A percentile compares a stretch with the other conserved stretches of the same genome.
These are phyloP conservation scores for Tylopilus balloui DNA, from an alignment of 768 basidiomycete genomes.

Conservation along the genomic window DNA sequence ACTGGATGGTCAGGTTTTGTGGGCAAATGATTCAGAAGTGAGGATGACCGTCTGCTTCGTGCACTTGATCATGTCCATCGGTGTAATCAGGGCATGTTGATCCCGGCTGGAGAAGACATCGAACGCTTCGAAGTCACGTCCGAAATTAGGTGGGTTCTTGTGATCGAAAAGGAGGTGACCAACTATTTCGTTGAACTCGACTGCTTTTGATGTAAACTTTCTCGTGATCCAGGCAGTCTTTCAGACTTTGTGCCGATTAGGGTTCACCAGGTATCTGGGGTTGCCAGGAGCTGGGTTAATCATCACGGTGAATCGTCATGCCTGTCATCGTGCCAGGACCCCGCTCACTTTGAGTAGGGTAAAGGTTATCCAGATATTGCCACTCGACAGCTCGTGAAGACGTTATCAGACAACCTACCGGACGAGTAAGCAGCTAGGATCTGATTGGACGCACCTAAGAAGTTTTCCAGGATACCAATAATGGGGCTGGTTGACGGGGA, in stretches of 20 bases:
- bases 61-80: neutral
- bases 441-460: neutral
- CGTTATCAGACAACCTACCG: conserved; percentile 63
- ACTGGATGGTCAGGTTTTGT: conserved; percentile 47
- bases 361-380: conserved; percentile 97
- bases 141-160: conserved; percentile 67
- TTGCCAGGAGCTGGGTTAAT: conserved; percentile 66
- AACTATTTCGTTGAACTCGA: neutral
- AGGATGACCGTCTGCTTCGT: neutral
- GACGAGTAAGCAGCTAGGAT: conserved; percentile 39
- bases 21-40: conserved; percentile 58
- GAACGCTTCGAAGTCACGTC: conserved; percentile 51
- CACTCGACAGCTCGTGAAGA: conserved; percentile 78
- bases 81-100: conserved; percentile 59
- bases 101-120: conserved; percentile 75
- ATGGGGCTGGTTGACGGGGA: conserved; percentile 85
- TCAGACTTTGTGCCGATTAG: conserved; percentile 68
- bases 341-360: conserved; percentile 49
- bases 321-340: neutral
- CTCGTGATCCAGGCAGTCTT: conserved; percentile 74
- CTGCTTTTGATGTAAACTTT: conserved; percentile 1
- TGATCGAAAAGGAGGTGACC: conserved; percentile 90
- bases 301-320: conserved; percentile 56
- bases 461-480: conserved; percentile 59
- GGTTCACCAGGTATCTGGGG: conserved; percentile 44